Evolutionary conservation across 805 yeast species (phyloP).

Genomic region (Metschnikowia cubensis): DNA sequence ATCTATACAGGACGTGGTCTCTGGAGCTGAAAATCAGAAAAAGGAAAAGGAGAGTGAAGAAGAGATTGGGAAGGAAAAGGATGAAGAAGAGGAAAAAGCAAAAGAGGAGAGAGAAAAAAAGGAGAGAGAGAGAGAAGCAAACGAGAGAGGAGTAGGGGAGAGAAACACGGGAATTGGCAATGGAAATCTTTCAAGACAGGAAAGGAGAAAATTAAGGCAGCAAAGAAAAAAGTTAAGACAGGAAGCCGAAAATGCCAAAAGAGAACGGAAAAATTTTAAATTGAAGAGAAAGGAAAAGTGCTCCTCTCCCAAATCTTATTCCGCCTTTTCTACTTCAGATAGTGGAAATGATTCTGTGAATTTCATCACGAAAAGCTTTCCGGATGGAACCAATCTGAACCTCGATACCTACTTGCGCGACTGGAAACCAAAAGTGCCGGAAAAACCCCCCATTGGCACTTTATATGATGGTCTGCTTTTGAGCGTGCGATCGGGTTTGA

Average conservation of each 20-base stretch:
- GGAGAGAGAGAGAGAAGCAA: not conserved
- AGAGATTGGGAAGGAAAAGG: not conserved
- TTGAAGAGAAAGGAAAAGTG: not conserved
- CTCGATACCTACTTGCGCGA: not conserved
- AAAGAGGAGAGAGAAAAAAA: not conserved
- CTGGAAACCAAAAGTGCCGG: conserved; percentile 1
- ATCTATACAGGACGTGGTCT: not conserved
- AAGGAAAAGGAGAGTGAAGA: not conserved
- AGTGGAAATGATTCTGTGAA: not conserved
- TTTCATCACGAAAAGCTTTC: not conserved
- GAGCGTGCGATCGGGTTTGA: not conserved
- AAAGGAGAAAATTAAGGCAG: not conserved
- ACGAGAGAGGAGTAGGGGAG: not conserved
- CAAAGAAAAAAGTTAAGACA: not conserved
- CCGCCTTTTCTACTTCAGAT: not conserved
- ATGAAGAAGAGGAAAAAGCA: not conserved
- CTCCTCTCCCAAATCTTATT: not conserved
- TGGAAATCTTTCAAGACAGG: too few relatives aligned
- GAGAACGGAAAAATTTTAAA: too few relatives aligned
- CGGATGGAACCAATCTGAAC: conserved; percentile 1
- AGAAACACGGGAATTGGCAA: too few relatives aligned
- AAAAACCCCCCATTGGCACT: not conserved
- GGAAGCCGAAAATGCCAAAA: not conserved
- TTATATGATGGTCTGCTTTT: not conserved
- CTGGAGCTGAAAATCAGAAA: not conserved